Evolutionary conservation across 2,329 filamentous ascomycete species (phyloP).

Genomic region (Sclerotinia spermophila): DNA sequence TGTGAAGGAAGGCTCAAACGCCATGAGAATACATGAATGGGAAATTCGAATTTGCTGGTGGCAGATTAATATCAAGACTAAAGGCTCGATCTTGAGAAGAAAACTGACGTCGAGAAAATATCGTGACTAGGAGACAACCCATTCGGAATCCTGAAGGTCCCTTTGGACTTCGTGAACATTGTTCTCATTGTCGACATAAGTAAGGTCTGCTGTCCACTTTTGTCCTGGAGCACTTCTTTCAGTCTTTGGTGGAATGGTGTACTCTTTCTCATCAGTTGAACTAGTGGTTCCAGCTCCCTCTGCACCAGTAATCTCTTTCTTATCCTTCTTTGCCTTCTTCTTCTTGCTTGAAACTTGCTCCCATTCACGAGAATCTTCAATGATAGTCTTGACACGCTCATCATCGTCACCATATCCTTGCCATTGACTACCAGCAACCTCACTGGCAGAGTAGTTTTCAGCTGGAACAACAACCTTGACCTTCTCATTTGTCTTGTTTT

Average conservation of each 20-base stretch:
- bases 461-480: conserved; percentile 32
- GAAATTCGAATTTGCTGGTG: background rate
- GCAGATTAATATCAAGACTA: conserved; percentile 5
- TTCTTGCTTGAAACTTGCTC: conserved; percentile 50
- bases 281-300: conserved; percentile 15
- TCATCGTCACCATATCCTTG: conserved; percentile 49
- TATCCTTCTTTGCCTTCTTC: conserved; percentile 25
- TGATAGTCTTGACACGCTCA: conserved; percentile 57
- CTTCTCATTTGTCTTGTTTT: conserved; percentile 42
- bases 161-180: conserved; percentile 24
- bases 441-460: conserved; percentile 27
- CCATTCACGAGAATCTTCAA: conserved; percentile 52
- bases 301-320: conserved; percentile 32
- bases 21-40: conserved; percentile 18
- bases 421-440: conserved; percentile 25
- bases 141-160: conserved; percentile 33
- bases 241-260: conserved; percentile 23
- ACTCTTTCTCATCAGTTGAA: conserved; percentile 28
- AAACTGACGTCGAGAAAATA: background rate
- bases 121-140: conserved; percentile 33
- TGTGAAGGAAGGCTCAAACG: conserved; percentile 18
- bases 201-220: conserved; percentile 27
- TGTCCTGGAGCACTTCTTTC: conserved; percentile 28
- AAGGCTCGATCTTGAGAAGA: conserved; percentile 9
- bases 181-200: conserved; percentile 24